Evolutionary conservation across 1,284 basidiomycete genomes (phyloP).

Genomic region (Neonothopanus nambi): DNA sequence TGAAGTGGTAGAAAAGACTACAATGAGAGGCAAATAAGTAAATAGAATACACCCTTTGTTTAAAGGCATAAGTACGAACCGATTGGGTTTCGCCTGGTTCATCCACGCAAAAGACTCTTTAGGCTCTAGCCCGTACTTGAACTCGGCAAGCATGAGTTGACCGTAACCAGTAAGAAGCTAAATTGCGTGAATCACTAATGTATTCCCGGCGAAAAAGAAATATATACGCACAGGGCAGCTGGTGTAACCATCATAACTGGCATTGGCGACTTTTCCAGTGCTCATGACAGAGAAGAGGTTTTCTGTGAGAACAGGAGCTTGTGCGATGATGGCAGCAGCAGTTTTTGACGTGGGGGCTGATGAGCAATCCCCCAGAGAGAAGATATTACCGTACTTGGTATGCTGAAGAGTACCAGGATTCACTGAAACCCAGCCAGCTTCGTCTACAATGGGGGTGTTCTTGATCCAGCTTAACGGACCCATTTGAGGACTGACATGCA

Average conservation of each 20-base stretch:
- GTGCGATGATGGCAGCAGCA: slow-evolving; percentile 88
- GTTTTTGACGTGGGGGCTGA: slow-evolving; percentile 95
- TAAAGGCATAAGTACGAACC: slow-evolving; percentile 38
- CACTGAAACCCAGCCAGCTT: slow-evolving; percentile 89
- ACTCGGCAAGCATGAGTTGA: slow-evolving; percentile 88
- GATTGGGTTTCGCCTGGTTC: slow-evolving; percentile 70
- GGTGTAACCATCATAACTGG: slow-evolving; percentile 82
- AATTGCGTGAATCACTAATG: slow-evolving; percentile 18
- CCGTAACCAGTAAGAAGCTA: slow-evolving; percentile 84
- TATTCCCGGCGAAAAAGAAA: slow-evolving; percentile 7
- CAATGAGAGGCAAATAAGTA: slow-evolving; percentile 14
- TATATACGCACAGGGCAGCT: slow-evolving; percentile 71
- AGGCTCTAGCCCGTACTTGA: slow-evolving; percentile 84
- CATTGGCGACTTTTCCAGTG: slow-evolving; percentile 67
- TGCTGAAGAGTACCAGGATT: slow-evolving; percentile 82
- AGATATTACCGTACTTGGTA: slow-evolving; percentile 84
- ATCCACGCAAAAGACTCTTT: slow-evolving; percentile 83
- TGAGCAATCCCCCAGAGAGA: slow-evolving; percentile 88
- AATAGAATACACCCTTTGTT: slow-evolving; percentile 5
- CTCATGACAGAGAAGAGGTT: slow-evolving; percentile 81
- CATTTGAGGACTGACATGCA: slow-evolving; percentile 93
- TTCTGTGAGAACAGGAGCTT: slow-evolving; percentile 91
- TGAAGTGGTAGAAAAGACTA: slow-evolving; percentile 89
- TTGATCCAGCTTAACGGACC: slow-evolving; percentile 86
- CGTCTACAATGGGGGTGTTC: slow-evolving; percentile 75